Evolutionary conservation across 2,329 filamentous ascomycete species (phyloP).

Genomic region (Pseudogymnoascus sp.): DNA sequence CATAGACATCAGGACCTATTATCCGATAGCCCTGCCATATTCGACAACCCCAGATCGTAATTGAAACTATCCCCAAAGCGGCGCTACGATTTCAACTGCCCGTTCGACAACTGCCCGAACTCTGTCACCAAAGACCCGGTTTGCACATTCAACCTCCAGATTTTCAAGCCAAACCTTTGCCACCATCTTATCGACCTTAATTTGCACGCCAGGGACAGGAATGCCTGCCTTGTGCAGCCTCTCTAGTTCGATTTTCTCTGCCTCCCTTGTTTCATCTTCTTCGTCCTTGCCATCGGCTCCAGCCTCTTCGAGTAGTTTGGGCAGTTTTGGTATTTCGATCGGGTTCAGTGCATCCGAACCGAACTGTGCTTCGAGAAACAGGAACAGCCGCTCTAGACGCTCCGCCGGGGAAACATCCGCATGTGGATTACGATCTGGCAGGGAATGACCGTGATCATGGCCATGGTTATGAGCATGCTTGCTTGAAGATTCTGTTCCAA

Average conservation of each 20-base stretch:
- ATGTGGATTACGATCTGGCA: conserved; percentile 59
- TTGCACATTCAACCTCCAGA: conserved; percentile 78
- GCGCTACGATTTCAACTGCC: conserved; percentile 77
- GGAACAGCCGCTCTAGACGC: conserved; percentile 74
- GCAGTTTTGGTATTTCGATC: conserved; percentile 56
- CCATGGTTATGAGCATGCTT: conserved; percentile 45
- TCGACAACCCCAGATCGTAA: neutral
- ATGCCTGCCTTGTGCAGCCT: conserved; percentile 77
- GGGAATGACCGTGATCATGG: conserved; percentile 30
- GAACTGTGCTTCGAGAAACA: conserved; percentile 97
- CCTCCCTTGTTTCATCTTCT: conserved; percentile 28
- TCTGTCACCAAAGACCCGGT: conserved; percentile 69
- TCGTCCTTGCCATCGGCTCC: conserved; percentile 22
- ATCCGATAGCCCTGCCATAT: neutral
- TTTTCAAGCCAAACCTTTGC: conserved; percentile 90
- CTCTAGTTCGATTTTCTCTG: conserved; percentile 56
- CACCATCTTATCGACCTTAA: conserved; percentile 78
- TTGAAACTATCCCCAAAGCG: conserved; percentile 48
- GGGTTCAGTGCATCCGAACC: conserved; percentile 73
- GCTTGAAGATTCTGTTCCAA: conserved; percentile 46
- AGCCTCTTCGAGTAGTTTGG: conserved; percentile 25
- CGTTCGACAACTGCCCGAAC: conserved; percentile 85
- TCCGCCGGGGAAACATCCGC: conserved; percentile 62
- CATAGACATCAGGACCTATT: neutral
- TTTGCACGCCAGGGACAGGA: conserved; percentile 78